Evolutionary conservation across 345 rosid genomes (phyloP).

Genomic region (Eucalyptus dawsonii): DNA sequence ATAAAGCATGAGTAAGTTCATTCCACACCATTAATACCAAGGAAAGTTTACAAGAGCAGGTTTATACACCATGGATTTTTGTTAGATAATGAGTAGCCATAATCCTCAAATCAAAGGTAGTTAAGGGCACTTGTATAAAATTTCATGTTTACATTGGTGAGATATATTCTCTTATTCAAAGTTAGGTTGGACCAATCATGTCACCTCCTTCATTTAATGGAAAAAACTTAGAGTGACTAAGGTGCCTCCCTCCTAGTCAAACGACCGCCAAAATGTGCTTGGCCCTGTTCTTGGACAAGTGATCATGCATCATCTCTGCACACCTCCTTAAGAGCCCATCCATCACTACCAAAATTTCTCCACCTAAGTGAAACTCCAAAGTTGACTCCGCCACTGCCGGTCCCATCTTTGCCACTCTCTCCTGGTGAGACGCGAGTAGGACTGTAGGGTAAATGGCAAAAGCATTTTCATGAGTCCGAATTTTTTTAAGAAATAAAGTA

Average conservation of each 20-base stretch:
- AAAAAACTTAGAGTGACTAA: not conserved
- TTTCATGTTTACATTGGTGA: not conserved
- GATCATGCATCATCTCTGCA: not conserved
- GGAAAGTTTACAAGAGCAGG: not conserved
- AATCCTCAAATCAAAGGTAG: not conserved
- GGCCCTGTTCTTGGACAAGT: conserved; percentile 12
- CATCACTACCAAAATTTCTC: conserved; percentile 3
- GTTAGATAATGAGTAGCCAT: not conserved
- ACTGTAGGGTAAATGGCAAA: not conserved
- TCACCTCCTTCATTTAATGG: not conserved
- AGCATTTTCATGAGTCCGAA: not conserved
- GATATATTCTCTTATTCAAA: not conserved
- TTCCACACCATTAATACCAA: not conserved
- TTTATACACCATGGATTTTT: not conserved
- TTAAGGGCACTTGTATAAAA: not conserved
- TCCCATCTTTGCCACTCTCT: conserved; percentile 32
- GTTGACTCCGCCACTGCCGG: conserved; percentile 71
- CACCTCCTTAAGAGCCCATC: not conserved
- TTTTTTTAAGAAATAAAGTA: too few relatives aligned
- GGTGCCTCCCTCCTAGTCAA: conserved; percentile 4
- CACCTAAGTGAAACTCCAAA: conserved; percentile 38
- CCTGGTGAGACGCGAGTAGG: not conserved
- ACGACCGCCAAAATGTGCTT: conserved; percentile 20
- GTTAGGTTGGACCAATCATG: not conserved
- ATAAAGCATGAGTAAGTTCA: not conserved